Evolutionary conservation across 768 basidiomycete species (phyloP), one percentile per base, ranked within the genome.

Genomic region (Boletellus ananas): DNA sequence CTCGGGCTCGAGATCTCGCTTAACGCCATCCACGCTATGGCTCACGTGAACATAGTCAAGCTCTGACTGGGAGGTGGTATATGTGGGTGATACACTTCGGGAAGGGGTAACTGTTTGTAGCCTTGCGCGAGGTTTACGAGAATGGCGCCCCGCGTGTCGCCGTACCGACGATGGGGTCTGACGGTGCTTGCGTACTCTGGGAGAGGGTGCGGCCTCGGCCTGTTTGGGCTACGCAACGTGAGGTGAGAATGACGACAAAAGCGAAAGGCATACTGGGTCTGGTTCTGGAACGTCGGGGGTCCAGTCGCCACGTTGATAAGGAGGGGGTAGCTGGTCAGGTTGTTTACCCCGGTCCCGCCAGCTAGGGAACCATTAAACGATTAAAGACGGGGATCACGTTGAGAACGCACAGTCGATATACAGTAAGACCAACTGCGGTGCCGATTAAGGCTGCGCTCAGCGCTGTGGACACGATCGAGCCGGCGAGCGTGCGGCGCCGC

Each of bases 401-500:
- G 50, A 43, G 34, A 31, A 78, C 87, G 73, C 65, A 91, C 90
- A 92, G 73, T 68, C 87, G 80, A 72, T 90, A 93, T 36, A 90
- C 87, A 39, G 89, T 90, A 54, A 91, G 76, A 51, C 90, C 90
- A 45, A 93, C 90, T 14, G 90, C 90, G 18, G 87, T 85, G 50
- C 90, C 87, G 52, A 93, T 87, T 51, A 93, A 78, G 40, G 88
- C 90, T 56, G 90, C 89, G 70, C 79, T 88, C 69, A 92, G 73
- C 48, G 90, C 90, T 29, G 88, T 87, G 14, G 87, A 86, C 54
- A 91, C 80, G 61, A 93, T 84, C 50, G 87, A 85, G 55, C 87
- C 87, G 56, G 88, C 85, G 68, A 91, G 77, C 52, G 85, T 85
- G 60, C 85, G 81, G 52, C 88, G 86, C 63, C 84, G 83, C 75